Conservation (phyloP, 2,329 filamentous ascomycete species). For the Verticillium longisporum region DNA sequence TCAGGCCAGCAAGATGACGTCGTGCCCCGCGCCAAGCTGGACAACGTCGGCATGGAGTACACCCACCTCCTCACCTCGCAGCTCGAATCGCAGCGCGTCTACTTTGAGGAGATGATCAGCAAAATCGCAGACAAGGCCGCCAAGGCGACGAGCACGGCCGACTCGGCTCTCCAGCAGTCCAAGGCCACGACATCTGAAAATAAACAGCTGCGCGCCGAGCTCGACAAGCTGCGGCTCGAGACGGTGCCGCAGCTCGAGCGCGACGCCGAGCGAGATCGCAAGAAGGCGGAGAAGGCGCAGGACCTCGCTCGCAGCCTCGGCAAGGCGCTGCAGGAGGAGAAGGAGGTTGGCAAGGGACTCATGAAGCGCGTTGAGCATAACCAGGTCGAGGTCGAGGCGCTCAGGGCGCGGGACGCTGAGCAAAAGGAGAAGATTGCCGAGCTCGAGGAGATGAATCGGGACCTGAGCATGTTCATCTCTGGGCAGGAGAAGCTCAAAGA, state of each 20-base stretch:
- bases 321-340: conserved; percentile 78
- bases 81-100: conserved; percentile 83
- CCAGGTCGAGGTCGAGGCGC: conserved; percentile 50
- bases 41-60: conserved; percentile 86
- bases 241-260: conserved; percentile 64
- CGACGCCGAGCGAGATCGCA: conserved; percentile 62
- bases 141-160: conserved; percentile 61
- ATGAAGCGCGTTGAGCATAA: conserved; percentile 76
- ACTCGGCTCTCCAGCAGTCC: conserved; percentile 48
- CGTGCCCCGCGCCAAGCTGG: conserved; percentile 62
- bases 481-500: conserved; percentile 74
- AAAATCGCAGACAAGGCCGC: conserved; percentile 86
- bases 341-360: conserved; percentile 72
- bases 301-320: conserved; percentile 69
- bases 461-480: conserved; percentile 81
- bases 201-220: conserved; percentile 28
- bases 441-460: conserved; percentile 77
- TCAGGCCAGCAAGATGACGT: conserved; percentile 44
- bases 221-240: conserved; percentile 43
- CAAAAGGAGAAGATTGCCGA: conserved; percentile 62
- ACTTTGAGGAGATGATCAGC: conserved; percentile 88
- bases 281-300: conserved; percentile 64
- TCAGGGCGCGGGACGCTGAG: conserved; percentile 50
- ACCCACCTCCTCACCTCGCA: conserved; percentile 89
- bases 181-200: conserved; percentile 39